A percentile compares a stretch with the other conserved stretches of the same genome.
phyloP scores from a whole-genome alignment of 192 early-diverging fungal species.

The Coemansia sp. region DNA sequence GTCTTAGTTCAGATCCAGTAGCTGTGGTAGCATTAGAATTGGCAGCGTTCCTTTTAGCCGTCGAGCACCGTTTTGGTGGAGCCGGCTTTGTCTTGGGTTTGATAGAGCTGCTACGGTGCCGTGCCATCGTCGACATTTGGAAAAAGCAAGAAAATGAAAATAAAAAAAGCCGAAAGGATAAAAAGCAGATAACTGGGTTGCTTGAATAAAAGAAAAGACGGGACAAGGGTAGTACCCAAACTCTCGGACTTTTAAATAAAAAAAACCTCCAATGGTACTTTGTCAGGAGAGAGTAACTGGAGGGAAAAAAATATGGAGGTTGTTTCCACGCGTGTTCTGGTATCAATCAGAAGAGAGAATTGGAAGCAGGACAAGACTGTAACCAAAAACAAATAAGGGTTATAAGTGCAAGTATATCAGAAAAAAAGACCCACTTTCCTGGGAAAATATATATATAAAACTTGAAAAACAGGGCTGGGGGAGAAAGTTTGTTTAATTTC shows the following conservation, averaged over 20 bases:
- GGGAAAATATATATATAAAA: not conserved
- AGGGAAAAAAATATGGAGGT: not conserved
- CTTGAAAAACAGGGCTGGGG: not conserved
- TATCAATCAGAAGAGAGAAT: not conserved
- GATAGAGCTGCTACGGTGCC: conserved; percentile 29
- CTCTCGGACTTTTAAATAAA: not conserved
- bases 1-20: not conserved
- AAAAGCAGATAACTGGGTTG: not conserved
- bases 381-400: too few relatives aligned
- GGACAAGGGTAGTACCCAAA: not conserved
- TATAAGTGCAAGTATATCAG: too few relatives aligned
- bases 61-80: not conserved
- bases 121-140: conserved; percentile 45
- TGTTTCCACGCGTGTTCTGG: not conserved
- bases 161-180: not conserved
- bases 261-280: not conserved
- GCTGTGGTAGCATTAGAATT: conserved; percentile 18
- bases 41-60: not conserved
- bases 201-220: not conserved
- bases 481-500: not conserved
- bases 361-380: not conserved
- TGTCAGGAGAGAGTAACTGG: not conserved
- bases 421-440: not conserved
- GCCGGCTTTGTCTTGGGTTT: conserved; percentile 2
- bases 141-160: not conserved